Evolutionary conservation across 2,329 filamentous ascomycete species (phyloP), one percentile per base, ranked within the genome.

Genomic region (Claviceps arundinis): DNA sequence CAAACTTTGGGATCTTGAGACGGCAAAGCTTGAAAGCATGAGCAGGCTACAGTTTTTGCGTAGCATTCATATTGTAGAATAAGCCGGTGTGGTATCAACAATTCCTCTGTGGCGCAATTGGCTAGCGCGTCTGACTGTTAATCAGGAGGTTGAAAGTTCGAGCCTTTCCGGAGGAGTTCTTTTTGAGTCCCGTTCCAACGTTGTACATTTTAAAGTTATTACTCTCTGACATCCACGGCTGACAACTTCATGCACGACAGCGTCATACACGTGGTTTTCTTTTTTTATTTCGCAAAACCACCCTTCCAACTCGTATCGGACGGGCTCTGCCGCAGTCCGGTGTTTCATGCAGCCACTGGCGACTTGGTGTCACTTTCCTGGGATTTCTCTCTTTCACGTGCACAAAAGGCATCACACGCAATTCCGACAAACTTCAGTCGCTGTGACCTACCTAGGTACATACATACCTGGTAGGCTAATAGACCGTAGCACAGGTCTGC

Each of bases 81-180:
- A 17, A 19, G 8, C 1, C 1, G 2, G 1, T 1, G 1, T 6
- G 2, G 1, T 1, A 1, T 6, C 37, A 48, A 41, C 40, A 44
- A n/a, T 40, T 61, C 59, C 57, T 59, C 58, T 55, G 74, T 80
- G 66, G 68, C 68, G 57, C 68, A 71, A 62, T 74, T 76, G 75
- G 74, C 72, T 77, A 77, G 74, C 74, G 75, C 74, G 75, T 77
- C 70, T 72, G 74, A 77, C 74, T 77, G 74, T 77, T 77, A 77
- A 67, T 67, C 62, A 58, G 56, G 60, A 63, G 48, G 48, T 50
- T 50, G 48, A 50, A 50, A 50, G 48, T 50, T 51, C 50, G 22
- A 51, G 43, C 51, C 50, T 47, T 47, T 47, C 38, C 50, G 45
- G 50, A 37, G 7, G 11, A 37, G 3, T 44, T 13, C 8, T 50